Conservation (phyloP, 768 basidiomycete genomes). For the Peribolospora baueri region DNA sequence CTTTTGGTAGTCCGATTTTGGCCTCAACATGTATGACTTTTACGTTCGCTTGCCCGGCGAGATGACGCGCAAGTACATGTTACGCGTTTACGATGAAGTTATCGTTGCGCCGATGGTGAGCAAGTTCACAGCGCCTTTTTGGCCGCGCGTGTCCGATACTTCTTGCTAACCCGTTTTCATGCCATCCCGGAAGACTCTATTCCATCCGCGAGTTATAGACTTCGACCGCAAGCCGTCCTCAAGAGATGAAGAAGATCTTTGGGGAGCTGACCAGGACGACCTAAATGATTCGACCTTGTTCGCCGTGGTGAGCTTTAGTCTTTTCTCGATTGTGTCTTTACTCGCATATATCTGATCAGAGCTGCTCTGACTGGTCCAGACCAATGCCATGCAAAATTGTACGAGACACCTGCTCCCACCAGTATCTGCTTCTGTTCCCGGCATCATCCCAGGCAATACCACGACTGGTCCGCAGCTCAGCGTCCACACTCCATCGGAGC, state of each 20-base stretch:
- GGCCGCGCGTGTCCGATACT: background rate
- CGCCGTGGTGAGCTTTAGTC: background rate
- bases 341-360: background rate
- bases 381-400: conserved; percentile 72
- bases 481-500: background rate
- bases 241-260: conserved; percentile 33
- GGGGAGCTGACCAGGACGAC: conserved; percentile 31
- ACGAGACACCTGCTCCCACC: conserved; percentile 49
- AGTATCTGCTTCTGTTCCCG: conserved; percentile 2
- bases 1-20: conserved; percentile 48
- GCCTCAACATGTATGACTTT: conserved; percentile 72
- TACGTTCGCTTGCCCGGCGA: conserved; percentile 51
- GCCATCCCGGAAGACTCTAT: conserved; percentile 39
- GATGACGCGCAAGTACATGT: conserved; percentile 59
- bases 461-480: background rate
- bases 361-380: conserved; percentile 25
- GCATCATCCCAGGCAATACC: background rate
- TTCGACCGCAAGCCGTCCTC: conserved; percentile 45
- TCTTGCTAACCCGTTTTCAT: background rate
- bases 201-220: conserved; percentile 78
- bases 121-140: background rate
- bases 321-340: background rate
- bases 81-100: conserved; percentile 83
- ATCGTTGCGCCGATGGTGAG: conserved; percentile 77
- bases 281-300: too few species aligned